Evolutionary conservation across 176 grass and related monocot genomes (phyloP), one percentile per base, ranked within the genome.

Genomic region (Musa itinerans): DNA sequence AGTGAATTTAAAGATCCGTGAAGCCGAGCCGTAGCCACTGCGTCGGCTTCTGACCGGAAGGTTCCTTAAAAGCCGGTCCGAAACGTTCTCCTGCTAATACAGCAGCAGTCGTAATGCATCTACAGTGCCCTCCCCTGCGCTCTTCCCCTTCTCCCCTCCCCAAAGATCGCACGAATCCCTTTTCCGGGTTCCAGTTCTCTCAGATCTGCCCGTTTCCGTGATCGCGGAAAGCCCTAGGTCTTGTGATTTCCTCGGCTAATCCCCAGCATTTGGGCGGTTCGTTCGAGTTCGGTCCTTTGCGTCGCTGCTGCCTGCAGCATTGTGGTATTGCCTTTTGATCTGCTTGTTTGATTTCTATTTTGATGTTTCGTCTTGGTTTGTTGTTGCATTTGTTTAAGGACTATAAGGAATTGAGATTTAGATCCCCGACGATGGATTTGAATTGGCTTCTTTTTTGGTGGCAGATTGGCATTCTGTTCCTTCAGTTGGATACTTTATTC

Each of bases 1-100:
- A 43, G 3, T 4, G 34, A 3, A 43, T 43, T 43, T 43, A 6
- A 43, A 43, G 34, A 43, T 43, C 34, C 34, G 1, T 62, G 1
- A 62, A 50, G 29, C 27, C 29, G 68, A 50, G 27, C 9, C 11
- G 5, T 19, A 62, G 57, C 57, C 57, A n/a, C 17, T n/a, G 15
- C 14, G 27, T 17, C 27, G 68, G 68, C 68, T 70, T 70, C 65
- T 1, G 68, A 70, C 13, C 29, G 68, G 6, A n/a, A 14, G 68
- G 61, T 63, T 63, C 61, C 43, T 70, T 70, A 49, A 50, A 70
- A 70, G 68, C 68, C 68, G 68, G 68, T 51, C 68, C 68, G 34
- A 70, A 70, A 63, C 61, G 61, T 11, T 23, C 68, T 8, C 17
- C 8, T 70, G 50, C 43, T 70, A 50, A 49, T 70, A n/a, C 20